These are phyloP conservation scores for Xylaria flabelliformis DNA, from an alignment of 495 filamentous ascomycete species.

Conservation along the genomic window DNA sequence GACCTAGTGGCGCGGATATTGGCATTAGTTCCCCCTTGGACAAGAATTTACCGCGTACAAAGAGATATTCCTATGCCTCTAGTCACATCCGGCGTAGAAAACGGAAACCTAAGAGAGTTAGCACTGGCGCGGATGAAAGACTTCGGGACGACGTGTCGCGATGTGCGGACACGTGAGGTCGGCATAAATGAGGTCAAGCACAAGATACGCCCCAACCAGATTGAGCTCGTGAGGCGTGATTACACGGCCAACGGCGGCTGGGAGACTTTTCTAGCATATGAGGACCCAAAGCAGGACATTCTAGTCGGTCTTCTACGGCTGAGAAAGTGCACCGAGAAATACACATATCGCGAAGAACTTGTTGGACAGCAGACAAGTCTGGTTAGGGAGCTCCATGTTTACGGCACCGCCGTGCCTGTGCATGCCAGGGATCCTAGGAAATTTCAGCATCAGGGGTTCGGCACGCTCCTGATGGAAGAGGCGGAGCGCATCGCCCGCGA, in stretches of 20 bases:
- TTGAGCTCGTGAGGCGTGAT: conserved; percentile 95
- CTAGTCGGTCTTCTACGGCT: conserved; percentile 89
- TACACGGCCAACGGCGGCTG: conserved; percentile 95
- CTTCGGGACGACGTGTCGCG: conserved; percentile 94
- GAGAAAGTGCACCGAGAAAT: conserved; percentile 84
- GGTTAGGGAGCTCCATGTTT: conserved; percentile 94
- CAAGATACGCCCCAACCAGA: conserved; percentile 94
- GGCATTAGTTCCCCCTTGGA: conserved; percentile 95
- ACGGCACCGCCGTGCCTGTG: conserved; percentile 92
- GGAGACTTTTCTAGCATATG: conserved; percentile 98
- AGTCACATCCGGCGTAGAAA: conserved; percentile 95
- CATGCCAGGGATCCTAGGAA: conserved; percentile 92
- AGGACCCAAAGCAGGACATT: conserved; percentile 98
- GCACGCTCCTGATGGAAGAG: conserved; percentile 96
- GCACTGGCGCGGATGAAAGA: conserved; percentile 97
- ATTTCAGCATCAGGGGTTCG: conserved; percentile 98
- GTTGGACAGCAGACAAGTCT: conserved; percentile 85
- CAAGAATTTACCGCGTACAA: conserved; percentile 97
- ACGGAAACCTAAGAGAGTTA: conserved; percentile 93
- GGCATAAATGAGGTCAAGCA: conserved; percentile 99
- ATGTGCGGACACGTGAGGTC: conserved; percentile 97
- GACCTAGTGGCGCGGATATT: conserved; percentile 95
- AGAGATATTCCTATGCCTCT: conserved; percentile 99
- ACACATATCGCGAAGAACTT: conserved; percentile 91
- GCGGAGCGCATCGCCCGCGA: conserved; percentile 92